Base-by-base conservation (phyloP, 208 protist genomes). In the Trypanosoma mega region DNA sequence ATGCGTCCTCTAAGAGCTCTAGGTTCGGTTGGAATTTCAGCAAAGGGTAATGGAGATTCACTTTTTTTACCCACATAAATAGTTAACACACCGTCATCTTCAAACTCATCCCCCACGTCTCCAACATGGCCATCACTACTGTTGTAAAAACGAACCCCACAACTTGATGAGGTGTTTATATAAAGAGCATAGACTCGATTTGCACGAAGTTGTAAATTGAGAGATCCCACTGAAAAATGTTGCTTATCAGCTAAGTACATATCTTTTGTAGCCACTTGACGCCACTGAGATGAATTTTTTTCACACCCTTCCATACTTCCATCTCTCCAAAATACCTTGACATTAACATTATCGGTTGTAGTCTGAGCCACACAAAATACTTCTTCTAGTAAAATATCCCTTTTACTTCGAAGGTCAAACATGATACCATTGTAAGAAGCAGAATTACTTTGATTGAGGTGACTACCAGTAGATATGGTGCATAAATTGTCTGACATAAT, bases 391-490 rank as follows among this genome's bases (percentile, higher is more conserved):
- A 79, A 81, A 37, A 96, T 74, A 64, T 96, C 83, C 49, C 78
- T 56, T 49, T 85, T 84, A 53, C 81, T 90, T 6, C 77, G 69
- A 33, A 96, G 46, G 46, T 96, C 85, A 63, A 96, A 96, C 87
- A 96, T 94, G 66, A 96, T 96, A 36, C 90, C 90, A 71, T 94
- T 94, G 69, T 90, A 93, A 18, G 87, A 93, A 7, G 83, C 80
- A 2, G 85, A 85, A 75, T 85, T 94, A 55, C 68, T 76, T 67
- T 88, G 80, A 61, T 81, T 92, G 2, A 92, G 63, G 31, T 72
- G 71, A 6, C 77, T 51, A 24, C 90, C 90, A 3, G 87, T 90
- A 45, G 73, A 80, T 71, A 96, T 74, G 7, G 73, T 82, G 51
- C 79, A 85, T 45, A 75, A 57, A 59, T 85, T 76, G 21, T 46